Evolutionary conservation across 2,329 filamentous ascomycete genomes (phyloP).

Genomic region (Colletotrichum spinosum): DNA sequence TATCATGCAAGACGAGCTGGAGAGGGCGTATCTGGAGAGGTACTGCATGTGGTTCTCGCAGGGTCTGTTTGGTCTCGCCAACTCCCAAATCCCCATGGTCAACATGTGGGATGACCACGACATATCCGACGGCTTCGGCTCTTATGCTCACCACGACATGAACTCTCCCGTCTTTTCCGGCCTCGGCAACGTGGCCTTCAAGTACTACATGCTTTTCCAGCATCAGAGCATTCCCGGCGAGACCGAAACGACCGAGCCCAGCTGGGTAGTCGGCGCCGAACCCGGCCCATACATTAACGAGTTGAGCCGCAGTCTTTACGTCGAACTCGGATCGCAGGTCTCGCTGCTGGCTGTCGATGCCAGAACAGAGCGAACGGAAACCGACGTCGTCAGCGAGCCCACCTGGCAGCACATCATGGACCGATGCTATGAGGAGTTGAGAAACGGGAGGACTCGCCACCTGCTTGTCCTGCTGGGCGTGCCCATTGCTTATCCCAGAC

Average conservation of each 20-base stretch:
- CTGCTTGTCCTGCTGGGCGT: slow-evolving; percentile 89
- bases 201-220: slow-evolving; percentile 99
- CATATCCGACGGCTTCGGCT: slow-evolving; percentile 91
- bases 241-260: slow-evolving; percentile 85
- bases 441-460: slow-evolving; percentile 88
- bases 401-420: slow-evolving; percentile 91
- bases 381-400: slow-evolving; percentile 82
- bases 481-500: slow-evolving; percentile 82
- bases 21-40: slow-evolving; percentile 86
- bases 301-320: slow-evolving; percentile 85
- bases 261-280: slow-evolving; percentile 84
- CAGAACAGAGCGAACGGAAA: slow-evolving; percentile 87
- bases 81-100: slow-evolving; percentile 95
- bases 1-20: slow-evolving; percentile 89
- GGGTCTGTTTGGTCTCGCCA: slow-evolving; percentile 92
- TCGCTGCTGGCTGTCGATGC: slow-evolving; percentile 90
- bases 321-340: slow-evolving; percentile 82
- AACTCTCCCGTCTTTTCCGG: slow-evolving; percentile 89
- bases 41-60: slow-evolving; percentile 98
- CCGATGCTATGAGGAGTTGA: slow-evolving; percentile 83
- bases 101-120: slow-evolving; percentile 99
- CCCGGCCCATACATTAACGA: slow-evolving; percentile 93
- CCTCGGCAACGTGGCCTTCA: slow-evolving; percentile 91
- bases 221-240: slow-evolving; percentile 90
- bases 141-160: slow-evolving; percentile 94